These are phyloP conservation scores for Chrysanthemum seticuspe DNA, from an alignment of 129 eudicot genomes.

Conservation along the genomic window DNA sequence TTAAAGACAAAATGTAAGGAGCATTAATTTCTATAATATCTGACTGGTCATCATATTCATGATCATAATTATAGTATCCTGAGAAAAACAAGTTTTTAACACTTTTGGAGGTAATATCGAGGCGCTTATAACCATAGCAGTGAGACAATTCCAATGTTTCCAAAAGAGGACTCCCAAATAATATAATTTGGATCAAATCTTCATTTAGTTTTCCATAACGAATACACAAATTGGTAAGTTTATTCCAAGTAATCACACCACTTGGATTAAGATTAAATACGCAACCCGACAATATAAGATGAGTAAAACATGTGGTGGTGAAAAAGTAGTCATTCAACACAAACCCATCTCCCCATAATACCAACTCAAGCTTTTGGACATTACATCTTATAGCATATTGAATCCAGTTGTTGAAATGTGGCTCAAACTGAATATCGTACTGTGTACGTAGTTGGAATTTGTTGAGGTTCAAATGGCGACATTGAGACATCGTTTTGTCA, in stretches of 20 bases:
- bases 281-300: background rate
- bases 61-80: constrained; percentile 1
- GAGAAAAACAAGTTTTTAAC: constrained; percentile 26
- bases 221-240: constrained; percentile 12
- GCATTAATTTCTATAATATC: too few relatives aligned
- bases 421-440: background rate
- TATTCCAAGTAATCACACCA: constrained; percentile 15
- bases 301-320: too few relatives aligned
- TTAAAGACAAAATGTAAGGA: too few relatives aligned
- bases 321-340: too few relatives aligned
- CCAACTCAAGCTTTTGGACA: too few relatives aligned
- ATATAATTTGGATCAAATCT: constrained; percentile 15
- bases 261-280: constrained; percentile 7
- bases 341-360: too few relatives aligned
- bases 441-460: background rate
- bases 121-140: constrained; percentile 8
- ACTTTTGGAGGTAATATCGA: constrained; percentile 22
- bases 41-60: background rate
- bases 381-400: too few relatives aligned
- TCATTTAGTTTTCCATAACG: background rate
- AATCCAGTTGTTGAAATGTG: background rate
- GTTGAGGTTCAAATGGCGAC: background rate
- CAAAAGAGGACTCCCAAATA: constrained; percentile 28
- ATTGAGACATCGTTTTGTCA: too few relatives aligned
- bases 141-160: background rate